Evolutionary conservation across 1,284 basidiomycete genomes (phyloP), one percentile per base, ranked within the genome.

Genomic region (Hortiboletus rubellus): DNA sequence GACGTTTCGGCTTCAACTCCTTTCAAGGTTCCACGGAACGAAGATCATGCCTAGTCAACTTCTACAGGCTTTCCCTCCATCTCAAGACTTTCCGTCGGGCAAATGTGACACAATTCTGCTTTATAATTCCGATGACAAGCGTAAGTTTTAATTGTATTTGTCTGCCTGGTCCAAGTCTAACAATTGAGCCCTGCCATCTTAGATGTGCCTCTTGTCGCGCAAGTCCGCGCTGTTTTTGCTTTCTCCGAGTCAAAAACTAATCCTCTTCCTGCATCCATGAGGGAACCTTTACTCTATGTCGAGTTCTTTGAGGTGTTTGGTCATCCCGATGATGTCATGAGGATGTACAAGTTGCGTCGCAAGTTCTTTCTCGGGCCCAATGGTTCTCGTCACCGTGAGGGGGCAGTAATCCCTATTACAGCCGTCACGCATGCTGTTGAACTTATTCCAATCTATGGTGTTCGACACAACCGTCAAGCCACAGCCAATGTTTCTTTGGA

Each of bases 1-100:
- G n/a, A 27, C 37, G 33, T 61, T 60, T 46, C 17, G 33, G 3
- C 36, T 61, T 3, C 55, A 61, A 14, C 44, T 54, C 14, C 12
- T 50, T 18, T 63, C 46, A 6, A 7, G 7, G 2, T 54, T 49
- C 10, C 4, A 45, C 17, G 17, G 18, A 3, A 41, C 2, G 0
- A 52, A 40, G 22, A 22, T 63, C 46, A 57, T 63, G 57, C 54
- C 61, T 7, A 61, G 57, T 37, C 59, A 61, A 48, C 41, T 14
- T 0, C 3, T 61, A 8, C 54, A 59, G 18, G 60, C 51, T 3
- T 17, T 45, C 6, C 45, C 51, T 1, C 60, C 48, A 7, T 59
- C 45, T n/a, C 9, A 9, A 3, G 15, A 38, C 3, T 54, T 53
- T 6, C 51, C 46, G 3, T 30, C 42, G 7, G 54, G 60, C 6